Base-by-base conservation (phyloP, 371 early-diverging fungal species). In the Mortierella sp. region DNA sequence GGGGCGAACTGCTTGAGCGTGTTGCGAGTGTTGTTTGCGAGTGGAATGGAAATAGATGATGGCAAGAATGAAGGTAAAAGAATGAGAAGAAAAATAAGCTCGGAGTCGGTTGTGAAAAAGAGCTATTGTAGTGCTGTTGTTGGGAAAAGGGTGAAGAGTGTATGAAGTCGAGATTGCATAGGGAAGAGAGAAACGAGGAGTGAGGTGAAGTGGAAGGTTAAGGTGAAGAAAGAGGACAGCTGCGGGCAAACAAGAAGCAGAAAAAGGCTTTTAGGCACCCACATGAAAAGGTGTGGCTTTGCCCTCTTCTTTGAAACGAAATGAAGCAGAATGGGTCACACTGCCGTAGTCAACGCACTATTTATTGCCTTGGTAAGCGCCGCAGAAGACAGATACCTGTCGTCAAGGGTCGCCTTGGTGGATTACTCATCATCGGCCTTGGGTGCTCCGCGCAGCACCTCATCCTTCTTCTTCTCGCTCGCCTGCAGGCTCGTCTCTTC, bases 401-500 rank as follows among this genome's bases (percentile, higher is more conserved):
- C 24, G 19, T 9, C 46, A 10, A 31, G 50, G 21, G 44, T 24
- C 75, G 28, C 11, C 59, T 57, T 57, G 13, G 9, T 3, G 31
- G 11, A 40, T 72, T 74, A 69, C 31, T 77, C 81, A 40, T 79
- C 74, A 31, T 80, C 74, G 40, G 61, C 34, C 6, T 59, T 44
- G 19, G 73, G n/a, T 40, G 28, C 50, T 26, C 59, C 71, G 80
- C 84, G 81, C 77, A 84, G 78, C 54, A 73, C 61, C 73, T 77
- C 81, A 2, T 80, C 78, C 78, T 80, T 80, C 64, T 78, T 71
- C 50, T 69, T 76, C 71, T 80, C 81, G 43, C 72, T 9, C 9
- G 69, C 51, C 34, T 28, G 67, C 28, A 50, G 51, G 46, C 67
- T 77, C 5, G 77, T 71, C 54, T 77, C 75, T 59, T 84, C 84